Evolutionary conservation across 345 rosid species (phyloP).

Genomic region (Geranium brycei): DNA sequence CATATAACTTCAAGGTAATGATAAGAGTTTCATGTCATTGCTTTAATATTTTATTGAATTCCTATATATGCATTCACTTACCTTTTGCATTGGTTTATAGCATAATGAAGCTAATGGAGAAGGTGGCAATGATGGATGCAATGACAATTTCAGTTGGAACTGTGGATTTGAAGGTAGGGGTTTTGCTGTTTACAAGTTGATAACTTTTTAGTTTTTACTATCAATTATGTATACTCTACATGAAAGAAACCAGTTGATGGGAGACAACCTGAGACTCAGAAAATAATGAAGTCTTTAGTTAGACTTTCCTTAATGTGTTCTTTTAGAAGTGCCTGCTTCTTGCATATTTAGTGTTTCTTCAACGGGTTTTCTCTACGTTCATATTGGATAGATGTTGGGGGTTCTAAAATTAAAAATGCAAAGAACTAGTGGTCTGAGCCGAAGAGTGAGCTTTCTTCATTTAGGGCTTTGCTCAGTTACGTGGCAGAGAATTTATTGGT

Average conservation of each 20-base stretch:
- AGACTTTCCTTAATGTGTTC: background rate
- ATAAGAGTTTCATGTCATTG: conserved; percentile 6
- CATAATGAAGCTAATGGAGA: conserved; percentile 98
- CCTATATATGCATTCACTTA: conserved; percentile 2
- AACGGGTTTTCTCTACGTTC: background rate
- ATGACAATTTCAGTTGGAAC: conserved; percentile 88
- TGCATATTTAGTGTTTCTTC: background rate
- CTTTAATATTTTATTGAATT: conserved; percentile 5
- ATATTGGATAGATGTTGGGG: background rate
- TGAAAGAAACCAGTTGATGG: background rate
- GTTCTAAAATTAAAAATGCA: background rate
- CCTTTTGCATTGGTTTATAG: conserved; percentile 27
- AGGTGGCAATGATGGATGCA: conserved; percentile 88
- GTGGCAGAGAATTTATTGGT: background rate
- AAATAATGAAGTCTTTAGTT: background rate
- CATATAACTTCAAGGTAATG: conserved; percentile 71
- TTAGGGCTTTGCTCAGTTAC: background rate
- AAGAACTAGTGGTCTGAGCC: background rate
- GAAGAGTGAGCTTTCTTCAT: background rate
- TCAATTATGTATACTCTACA: background rate
- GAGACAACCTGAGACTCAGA: background rate
- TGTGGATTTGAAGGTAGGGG: conserved; percentile 83
- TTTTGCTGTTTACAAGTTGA: conserved; percentile 1
- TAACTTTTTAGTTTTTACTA: background rate
- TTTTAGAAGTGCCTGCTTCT: background rate